Base-by-base conservation (phyloP, 352 stramenopile genomes). In the Pythium catenulatum region DNA sequence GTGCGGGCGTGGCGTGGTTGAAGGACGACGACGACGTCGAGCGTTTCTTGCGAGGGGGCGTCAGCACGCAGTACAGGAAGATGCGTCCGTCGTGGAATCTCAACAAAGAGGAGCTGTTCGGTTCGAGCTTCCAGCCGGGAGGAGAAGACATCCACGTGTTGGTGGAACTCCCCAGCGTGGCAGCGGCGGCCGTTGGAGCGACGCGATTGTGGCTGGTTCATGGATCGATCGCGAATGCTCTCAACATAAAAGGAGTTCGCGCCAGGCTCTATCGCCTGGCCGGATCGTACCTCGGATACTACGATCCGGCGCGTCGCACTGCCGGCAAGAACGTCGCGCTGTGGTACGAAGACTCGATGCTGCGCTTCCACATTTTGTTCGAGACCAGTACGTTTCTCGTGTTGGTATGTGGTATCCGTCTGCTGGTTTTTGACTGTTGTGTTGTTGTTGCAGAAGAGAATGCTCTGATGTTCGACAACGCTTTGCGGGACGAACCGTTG, bases 261-360 rank as follows among this genome's bases (percentile, higher is more conserved):
- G 69, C 48, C 77, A 27, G 63, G 70, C 46, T 85, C 4, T 79
- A 79, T 75, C 73, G 63, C 11, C 25, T 87, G 43, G 63, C 65
- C 30, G 81, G 63, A 46, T n/a, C 61, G 68, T 58, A 79, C 63
- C 48, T 87, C 68, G 81, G 73, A 43, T 87, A 79, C 50, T 87
- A 83, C 63, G 81, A 83, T 50, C 81, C 81, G 54, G 65, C 52
- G 70, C 52, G 66, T 78, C 65, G 78, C 78, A 69, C 4, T 56
- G 66, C 37, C 43, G 66, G 79, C 65, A 78, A 73, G 14, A 43
- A 73, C 30, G 43, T 50, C 34, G 66, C 78, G 37, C 37, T 85
- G 15, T 85, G 78, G 78, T 85, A 85, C 34, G 78, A 85, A 72
- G 66, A 52, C 78, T 52, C 34, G 37, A 74, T 52, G 41, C 65